These are phyloP conservation scores for Podospora tetraspora DNA, from an alignment of 495 filamentous ascomycete genomes.

Conservation along the genomic window DNA sequence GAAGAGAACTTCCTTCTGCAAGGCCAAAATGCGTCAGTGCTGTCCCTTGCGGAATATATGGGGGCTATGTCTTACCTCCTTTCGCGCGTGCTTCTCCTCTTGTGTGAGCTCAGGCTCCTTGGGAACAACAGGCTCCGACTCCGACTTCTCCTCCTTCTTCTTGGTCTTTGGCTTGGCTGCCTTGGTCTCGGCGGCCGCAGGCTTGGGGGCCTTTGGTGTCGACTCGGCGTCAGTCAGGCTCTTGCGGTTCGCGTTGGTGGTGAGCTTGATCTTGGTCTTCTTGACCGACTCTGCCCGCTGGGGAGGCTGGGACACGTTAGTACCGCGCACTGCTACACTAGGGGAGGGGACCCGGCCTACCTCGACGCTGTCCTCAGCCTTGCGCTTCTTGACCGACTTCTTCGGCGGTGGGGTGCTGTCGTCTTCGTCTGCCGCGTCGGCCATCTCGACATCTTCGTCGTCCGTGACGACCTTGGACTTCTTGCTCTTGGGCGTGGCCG, in stretches of 20 bases:
- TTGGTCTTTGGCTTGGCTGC: conserved; percentile 57
- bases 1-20: conserved; percentile 67
- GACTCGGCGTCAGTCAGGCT: conserved; percentile 43
- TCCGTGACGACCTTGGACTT: conserved; percentile 44
- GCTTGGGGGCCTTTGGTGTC: conserved; percentile 47
- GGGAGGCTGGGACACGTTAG: conserved; percentile 43
- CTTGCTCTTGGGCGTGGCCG: conserved; percentile 60
- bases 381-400: conserved; percentile 64
- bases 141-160: conserved; percentile 58
- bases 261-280: conserved; percentile 61
- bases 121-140: conserved; percentile 46
- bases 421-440: conserved; percentile 50
- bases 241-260: conserved; percentile 48
- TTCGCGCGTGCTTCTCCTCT: conserved; percentile 45
- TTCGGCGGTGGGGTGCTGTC: conserved; percentile 44
- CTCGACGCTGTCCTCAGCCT: conserved; percentile 62
- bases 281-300: conserved; percentile 63
- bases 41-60: too few species aligned
- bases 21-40: conserved; percentile 17
- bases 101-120: conserved; percentile 48
- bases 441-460: conserved; percentile 72
- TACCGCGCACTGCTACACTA: conserved; percentile 15
- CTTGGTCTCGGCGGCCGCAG: conserved; percentile 46
- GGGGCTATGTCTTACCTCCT: conserved; percentile 54
- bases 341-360: conserved; percentile 39